Percentiles rank a stretch among this genome's conserved stretches.
Conservation (phyloP, 805 yeast species). For the Wickerhamiella musiphila region DNA sequence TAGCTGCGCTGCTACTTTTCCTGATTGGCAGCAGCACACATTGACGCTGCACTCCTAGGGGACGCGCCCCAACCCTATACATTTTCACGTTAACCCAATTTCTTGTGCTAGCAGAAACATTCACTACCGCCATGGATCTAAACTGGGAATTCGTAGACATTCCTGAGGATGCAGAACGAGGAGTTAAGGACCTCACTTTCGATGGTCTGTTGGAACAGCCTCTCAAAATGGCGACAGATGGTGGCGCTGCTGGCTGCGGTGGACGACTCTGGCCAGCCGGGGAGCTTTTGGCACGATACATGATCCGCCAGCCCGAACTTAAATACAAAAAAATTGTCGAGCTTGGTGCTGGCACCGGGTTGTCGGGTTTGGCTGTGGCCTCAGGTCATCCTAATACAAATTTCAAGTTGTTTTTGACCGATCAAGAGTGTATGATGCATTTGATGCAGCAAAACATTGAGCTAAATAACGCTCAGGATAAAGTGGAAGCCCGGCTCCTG, state of each 20-base stretch:
- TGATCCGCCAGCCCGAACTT: slow-evolving; percentile 18
- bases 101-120: neutral
- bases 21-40: no score
- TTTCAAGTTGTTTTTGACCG: slow-evolving; percentile 30
- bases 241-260: slow-evolving; percentile 46
- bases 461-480: slow-evolving; percentile 23
- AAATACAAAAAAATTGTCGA: slow-evolving; percentile 26
- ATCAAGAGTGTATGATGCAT: slow-evolving; percentile 30
- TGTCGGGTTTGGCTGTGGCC: slow-evolving; percentile 30
- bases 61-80: no score
- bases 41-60: no score
- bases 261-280: slow-evolving; percentile 50
- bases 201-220: slow-evolving; percentile 25
- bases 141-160: slow-evolving; percentile 22
- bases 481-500: slow-evolving; percentile 27
- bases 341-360: slow-evolving; percentile 43
- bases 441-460: slow-evolving; percentile 30
- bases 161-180: slow-evolving; percentile 23
- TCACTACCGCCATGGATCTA: slow-evolving; percentile 5
- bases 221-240: slow-evolving; percentile 33
- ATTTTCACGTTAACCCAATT: no score
- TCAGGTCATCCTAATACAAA: slow-evolving; percentile 17
- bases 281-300: slow-evolving; percentile 32
- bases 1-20: no score
- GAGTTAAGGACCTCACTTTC: slow-evolving; percentile 25